phyloP scores from a whole-genome alignment of 345 rosid species.

The Lumnitzera racemosa region DNA sequence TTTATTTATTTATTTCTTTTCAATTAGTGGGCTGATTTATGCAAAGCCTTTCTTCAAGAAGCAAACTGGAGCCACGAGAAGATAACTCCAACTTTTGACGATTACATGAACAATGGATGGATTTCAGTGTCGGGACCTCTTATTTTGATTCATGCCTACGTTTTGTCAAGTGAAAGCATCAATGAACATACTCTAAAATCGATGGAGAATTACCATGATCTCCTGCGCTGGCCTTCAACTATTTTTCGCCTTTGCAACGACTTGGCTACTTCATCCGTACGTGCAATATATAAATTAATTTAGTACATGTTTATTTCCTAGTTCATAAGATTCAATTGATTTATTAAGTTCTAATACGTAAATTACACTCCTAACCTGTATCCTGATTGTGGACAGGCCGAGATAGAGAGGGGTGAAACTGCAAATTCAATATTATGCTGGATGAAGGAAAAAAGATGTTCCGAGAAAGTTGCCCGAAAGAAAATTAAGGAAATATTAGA shows the following conservation, averaged over 20 bases:
- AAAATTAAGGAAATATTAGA: slow-evolving; percentile 6
- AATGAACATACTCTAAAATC: slow-evolving; percentile 11
- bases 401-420: slow-evolving; percentile 17
- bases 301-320: no score
- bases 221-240: slow-evolving; percentile 24
- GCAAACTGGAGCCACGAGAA: slow-evolving; percentile 26
- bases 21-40: slow-evolving; percentile 36
- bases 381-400: no score
- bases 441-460: slow-evolving; percentile 22
- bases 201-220: slow-evolving; percentile 16
- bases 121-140: slow-evolving; percentile 21
- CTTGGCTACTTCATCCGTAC: slow-evolving; percentile 38
- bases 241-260: slow-evolving; percentile 38
- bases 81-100: slow-evolving; percentile 26
- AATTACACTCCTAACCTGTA: no score
- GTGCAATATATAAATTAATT: no score
- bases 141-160: slow-evolving; percentile 22
- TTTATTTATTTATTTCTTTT: neutral
- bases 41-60: slow-evolving; percentile 33
- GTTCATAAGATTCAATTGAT: neutral
- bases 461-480: slow-evolving; percentile 20
- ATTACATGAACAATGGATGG: slow-evolving; percentile 35
- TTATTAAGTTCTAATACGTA: no score
- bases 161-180: slow-evolving; percentile 2
- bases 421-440: slow-evolving; percentile 23